Evolutionary conservation across 495 filamentous ascomycete species (phyloP).

Genomic region (Penicillium psychrofluorescens): DNA sequence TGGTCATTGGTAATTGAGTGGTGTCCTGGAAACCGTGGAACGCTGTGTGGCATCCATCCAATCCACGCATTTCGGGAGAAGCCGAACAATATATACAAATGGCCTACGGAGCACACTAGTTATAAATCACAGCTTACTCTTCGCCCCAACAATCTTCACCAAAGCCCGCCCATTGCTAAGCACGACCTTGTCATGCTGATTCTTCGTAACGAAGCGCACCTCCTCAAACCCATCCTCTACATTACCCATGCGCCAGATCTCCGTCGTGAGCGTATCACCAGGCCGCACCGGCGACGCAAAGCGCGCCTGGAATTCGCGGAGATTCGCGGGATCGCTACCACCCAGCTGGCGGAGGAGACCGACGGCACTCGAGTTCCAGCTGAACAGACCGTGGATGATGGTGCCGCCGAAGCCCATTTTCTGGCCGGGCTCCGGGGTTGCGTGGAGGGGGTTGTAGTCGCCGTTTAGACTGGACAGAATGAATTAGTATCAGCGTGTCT

Average conservation of each 20-base stretch:
- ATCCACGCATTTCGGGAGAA: too few relatives aligned
- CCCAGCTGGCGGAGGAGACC: conserved; percentile 66
- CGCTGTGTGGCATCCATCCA: too few relatives aligned
- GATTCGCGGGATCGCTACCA: conserved; percentile 66
- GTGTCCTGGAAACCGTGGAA: too few relatives aligned
- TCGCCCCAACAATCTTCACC: conserved; percentile 54
- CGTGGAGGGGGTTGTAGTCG: conserved; percentile 88
- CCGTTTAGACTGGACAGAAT: conserved; percentile 56
- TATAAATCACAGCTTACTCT: conserved; percentile 55
- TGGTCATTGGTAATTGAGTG: too few relatives aligned
- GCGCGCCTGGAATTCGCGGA: conserved; percentile 80
- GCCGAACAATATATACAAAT: too few relatives aligned
- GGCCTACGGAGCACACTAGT: too few relatives aligned
- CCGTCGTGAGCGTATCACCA: conserved; percentile 47
- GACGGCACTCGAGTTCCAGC: conserved; percentile 76
- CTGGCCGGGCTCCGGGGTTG: conserved; percentile 70
- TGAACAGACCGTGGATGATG: conserved; percentile 84
- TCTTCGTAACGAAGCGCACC: conserved; percentile 65
- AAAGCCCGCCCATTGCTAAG: conserved; percentile 78
- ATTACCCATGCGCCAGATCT: conserved; percentile 49
- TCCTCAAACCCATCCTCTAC: conserved; percentile 66
- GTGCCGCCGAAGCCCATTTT: conserved; percentile 87
- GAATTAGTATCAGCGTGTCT: not conserved
- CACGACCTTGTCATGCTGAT: conserved; percentile 64
- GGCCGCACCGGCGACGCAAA: conserved; percentile 80